Percentiles rank a stretch among this genome's conserved stretches.
phyloP scores from a whole-genome alignment of 441 rosid genomes.

The Adansonia grandidieri region DNA sequence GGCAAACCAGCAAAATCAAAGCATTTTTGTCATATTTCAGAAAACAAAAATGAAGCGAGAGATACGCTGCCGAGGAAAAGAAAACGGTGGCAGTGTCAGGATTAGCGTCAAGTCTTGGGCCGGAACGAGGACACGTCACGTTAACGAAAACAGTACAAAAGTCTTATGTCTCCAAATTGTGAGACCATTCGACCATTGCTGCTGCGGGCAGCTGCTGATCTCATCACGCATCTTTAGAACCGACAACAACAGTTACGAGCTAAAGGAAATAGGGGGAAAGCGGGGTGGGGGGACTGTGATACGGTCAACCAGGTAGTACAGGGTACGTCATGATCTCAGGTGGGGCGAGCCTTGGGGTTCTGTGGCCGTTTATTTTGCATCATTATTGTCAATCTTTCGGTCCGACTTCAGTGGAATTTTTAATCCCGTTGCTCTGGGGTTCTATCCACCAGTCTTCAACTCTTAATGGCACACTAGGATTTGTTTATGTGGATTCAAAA shows the following conservation, averaged over 20 bases:
- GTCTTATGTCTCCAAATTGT: constrained; percentile 2
- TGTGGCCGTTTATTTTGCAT: too few relatives aligned
- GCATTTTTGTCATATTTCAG: background rate
- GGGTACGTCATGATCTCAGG: background rate
- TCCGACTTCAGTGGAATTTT: too few relatives aligned
- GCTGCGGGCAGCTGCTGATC: background rate
- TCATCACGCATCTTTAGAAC: too few relatives aligned
- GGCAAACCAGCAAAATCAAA: too few relatives aligned
- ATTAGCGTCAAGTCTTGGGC: background rate
- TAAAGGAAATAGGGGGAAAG: too few relatives aligned
- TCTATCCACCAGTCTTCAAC: too few relatives aligned
- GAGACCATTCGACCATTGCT: constrained; percentile 36
- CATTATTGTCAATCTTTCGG: too few relatives aligned
- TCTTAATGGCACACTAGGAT: too few relatives aligned
- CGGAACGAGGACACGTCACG: background rate
- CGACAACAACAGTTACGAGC: too few relatives aligned
- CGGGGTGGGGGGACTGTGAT: too few relatives aligned
- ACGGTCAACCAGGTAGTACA: background rate
- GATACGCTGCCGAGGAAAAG: background rate
- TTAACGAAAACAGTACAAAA: background rate
- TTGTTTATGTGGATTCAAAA: too few relatives aligned
- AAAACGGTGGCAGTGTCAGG: background rate
- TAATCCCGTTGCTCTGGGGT: too few relatives aligned
- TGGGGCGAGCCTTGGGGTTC: background rate
- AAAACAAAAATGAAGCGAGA: background rate